phyloP scores from a whole-genome alignment of 371 early-diverging fungal species.

The Mucor racemosus region DNA sequence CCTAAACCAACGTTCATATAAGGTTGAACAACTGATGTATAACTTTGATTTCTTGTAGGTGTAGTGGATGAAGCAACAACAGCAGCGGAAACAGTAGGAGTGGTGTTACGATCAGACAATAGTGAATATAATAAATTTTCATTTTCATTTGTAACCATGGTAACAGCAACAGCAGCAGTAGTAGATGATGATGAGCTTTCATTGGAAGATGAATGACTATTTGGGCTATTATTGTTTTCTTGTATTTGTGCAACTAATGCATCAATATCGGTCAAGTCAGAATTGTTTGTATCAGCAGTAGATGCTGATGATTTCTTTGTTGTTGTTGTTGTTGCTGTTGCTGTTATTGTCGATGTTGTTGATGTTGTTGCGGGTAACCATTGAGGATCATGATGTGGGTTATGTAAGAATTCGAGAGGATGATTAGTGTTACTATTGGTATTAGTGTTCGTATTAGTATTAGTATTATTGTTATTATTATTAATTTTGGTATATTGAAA shows the following conservation, averaged over 20 bases:
- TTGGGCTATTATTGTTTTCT: constrained; percentile 17
- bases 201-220: constrained; percentile 1
- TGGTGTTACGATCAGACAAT: constrained; percentile 14
- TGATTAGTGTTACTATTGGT: not conserved
- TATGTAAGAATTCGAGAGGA: constrained; percentile 15
- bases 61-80: not conserved
- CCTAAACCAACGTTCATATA: constrained; percentile 56
- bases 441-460: not conserved
- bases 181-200: not conserved
- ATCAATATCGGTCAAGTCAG: constrained; percentile 22
- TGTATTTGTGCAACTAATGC: constrained; percentile 33
- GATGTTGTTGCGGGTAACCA: not conserved
- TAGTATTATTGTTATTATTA: not conserved
- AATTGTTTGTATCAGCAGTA: constrained; percentile 1
- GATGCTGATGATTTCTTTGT: constrained; percentile 5
- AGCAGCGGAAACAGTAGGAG: constrained; percentile 10
- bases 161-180: constrained; percentile 8
- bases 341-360: not conserved
- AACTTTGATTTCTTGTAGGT: constrained; percentile 16
- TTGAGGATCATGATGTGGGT: not conserved
- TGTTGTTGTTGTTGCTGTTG: not conserved
- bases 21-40: constrained; percentile 10
- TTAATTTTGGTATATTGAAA: constrained; percentile 17
- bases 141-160: constrained; percentile 14
- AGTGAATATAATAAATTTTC: constrained; percentile 23